Base-by-base conservation (phyloP, 805 yeast genomes). In the Isabelozyma heimii region DNA sequence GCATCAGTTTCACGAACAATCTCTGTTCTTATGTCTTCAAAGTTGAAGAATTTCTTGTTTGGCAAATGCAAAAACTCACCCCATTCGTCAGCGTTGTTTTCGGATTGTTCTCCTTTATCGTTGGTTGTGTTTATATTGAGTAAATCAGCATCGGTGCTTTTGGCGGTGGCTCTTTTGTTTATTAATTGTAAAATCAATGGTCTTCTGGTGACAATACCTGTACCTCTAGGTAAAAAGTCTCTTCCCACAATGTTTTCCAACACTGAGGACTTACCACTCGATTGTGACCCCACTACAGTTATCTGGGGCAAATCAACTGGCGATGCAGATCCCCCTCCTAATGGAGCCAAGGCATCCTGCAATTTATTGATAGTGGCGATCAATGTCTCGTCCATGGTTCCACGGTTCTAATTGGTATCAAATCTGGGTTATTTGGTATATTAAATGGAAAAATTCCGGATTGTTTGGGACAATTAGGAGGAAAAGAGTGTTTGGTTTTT, bases 41-140 rank as follows among this genome's bases (percentile, higher is more conserved):
- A 94, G 65, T 90, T 88, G 74, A 78, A 87, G 72, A 89, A 87
- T 66, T 88, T 85, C 73, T 89, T 85, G 49, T 89, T 89, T 38
- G 97, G 98, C 46, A 88, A 72, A 66, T 94, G 98, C 56, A 92
- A 78, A 67, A 94, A 94, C 69, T 94, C 99, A 53, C 99, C 99
- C 97, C 98, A 94, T 73, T 92, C 99, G 53, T 80, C 85, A 39
- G 76, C 77, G 61, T 86, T 87, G 68, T 87, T 87, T 63, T 87
- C 94, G 12, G 83, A 73, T 40, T 77, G 73, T 44, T 75, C 73
- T 27, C 82, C 81, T 47, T 72, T 65, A 16, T 71, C 72, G 52
- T 70, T 72, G 44, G 65, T 62, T 26, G 80, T 63, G 51, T 77
- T 72, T 49, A 79, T 72, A 47, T 74, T 72, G 28, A 79, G 63